Percentiles rank a stretch among this genome's conserved stretches.
Evolutionary conservation across 768 basidiomycete species (phyloP).

Genomic region (Amanita molliuscula): DNA sequence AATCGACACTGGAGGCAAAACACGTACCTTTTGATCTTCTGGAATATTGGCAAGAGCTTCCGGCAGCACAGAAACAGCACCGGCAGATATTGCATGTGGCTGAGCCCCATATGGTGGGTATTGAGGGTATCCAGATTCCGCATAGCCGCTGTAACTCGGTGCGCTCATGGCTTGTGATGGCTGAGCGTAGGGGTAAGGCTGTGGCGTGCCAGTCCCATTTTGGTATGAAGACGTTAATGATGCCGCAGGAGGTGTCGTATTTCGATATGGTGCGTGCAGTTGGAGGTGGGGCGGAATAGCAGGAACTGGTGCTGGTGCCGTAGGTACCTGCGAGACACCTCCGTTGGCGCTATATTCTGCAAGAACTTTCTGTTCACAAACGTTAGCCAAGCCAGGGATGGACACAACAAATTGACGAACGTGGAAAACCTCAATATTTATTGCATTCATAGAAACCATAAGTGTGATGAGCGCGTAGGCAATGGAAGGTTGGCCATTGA

Average conservation of each 20-base stretch:
- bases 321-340: conserved; percentile 16
- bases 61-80: conserved; percentile 24
- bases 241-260: conserved; percentile 21
- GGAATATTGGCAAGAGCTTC: conserved; percentile 50
- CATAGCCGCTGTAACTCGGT: conserved; percentile 2
- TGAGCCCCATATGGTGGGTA: conserved; percentile 16
- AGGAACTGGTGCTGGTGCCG: conserved; percentile 23
- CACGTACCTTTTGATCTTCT: conserved; percentile 55
- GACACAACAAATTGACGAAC: conserved; percentile 22
- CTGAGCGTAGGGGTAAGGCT: conserved; percentile 15
- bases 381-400: conserved; percentile 4
- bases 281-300: conserved; percentile 41
- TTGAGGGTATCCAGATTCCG: conserved; percentile 11
- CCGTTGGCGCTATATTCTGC: conserved; percentile 34
- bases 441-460: conserved; percentile 69
- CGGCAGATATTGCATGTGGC: conserved; percentile 13
- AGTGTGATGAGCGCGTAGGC: conserved; percentile 68
- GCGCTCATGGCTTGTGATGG: background rate
- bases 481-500: conserved; percentile 66
- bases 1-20: conserved; percentile 8
- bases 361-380: conserved; percentile 42
- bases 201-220: conserved; percentile 6
- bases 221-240: conserved; percentile 11
- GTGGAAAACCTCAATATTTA: conserved; percentile 69
- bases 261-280: conserved; percentile 17